Evolutionary conservation across 768 basidiomycete genomes (phyloP), one percentile per base, ranked within the genome.

Genomic region (Pulveroboletus sp.): DNA sequence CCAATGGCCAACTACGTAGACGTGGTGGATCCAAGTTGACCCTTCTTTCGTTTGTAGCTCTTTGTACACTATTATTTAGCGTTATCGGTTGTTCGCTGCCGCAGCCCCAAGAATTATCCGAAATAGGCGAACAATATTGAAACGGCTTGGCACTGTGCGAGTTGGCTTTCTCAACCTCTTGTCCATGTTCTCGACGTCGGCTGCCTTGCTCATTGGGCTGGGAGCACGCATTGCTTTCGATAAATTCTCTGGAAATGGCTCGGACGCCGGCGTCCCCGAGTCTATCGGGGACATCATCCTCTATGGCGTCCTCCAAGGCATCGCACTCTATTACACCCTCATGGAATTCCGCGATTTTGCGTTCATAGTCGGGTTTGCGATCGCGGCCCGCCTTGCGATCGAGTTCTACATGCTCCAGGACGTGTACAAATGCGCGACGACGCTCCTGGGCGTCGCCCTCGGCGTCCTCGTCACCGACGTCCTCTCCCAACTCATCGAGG

Each of bases 1-100:
- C 93, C 93, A 4, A 96, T 96, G 93, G 88, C 89, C 34, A 90
- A 89, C 65, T 93, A 93, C 64, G 77, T 90, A 43, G 93, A 93
- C 65, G 56, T 67, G 37, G 81, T 79, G 43, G 53, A 59, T 51
- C 17, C 29, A 37, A 61, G 49, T 38, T 63, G 45, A 59, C 13
- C 11, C 17, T 17, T 32, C 32, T 13, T 47, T 24, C 42, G 36
- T 24, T 44, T 31, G 24, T 44, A 30, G 24, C 19, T 40, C 41
- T 36, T 24, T 29, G 38, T 36, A 12, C 43, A 24, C 16, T 23
- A 30, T 26, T 20, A 13, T 5, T 5, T n/a, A 35, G 12, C 13
- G 19, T 27, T 13, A 16, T 22, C 24, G 14, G n/a, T n/a, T 2
- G 34, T 41, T 40, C 39, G 47, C 31, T 47, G 16, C 35, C 50